phyloP scores from a whole-genome alignment of 371 early-diverging fungal genomes.

The Zychaea mexicana region DNA sequence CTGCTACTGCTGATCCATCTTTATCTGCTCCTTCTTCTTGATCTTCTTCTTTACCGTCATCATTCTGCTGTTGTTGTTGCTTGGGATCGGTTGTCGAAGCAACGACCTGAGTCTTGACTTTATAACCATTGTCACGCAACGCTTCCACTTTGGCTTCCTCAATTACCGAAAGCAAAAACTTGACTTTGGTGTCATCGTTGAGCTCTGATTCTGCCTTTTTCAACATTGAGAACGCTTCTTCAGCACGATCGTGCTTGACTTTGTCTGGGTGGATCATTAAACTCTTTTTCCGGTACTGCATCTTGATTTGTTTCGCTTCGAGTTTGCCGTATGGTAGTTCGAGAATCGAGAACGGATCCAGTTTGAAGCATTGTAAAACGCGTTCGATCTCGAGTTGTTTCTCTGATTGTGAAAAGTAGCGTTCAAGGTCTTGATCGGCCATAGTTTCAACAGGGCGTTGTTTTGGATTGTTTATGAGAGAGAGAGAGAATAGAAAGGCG shows the following conservation, averaged over 20 bases:
- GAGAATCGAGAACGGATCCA: constrained; percentile 85
- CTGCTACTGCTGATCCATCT: not conserved
- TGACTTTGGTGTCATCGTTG: constrained; percentile 65
- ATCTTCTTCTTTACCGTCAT: not conserved
- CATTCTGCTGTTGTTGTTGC: not conserved
- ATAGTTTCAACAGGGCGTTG: not conserved
- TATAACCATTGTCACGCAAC: constrained; percentile 48
- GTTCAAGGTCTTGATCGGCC: constrained; percentile 61
- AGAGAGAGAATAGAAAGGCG: not conserved
- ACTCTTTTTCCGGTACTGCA: constrained; percentile 82
- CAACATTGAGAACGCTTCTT: constrained; percentile 83
- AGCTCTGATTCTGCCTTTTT: constrained; percentile 84
- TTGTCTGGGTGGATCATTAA: constrained; percentile 93
- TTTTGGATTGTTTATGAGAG: not conserved
- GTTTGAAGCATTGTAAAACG: constrained; percentile 70
- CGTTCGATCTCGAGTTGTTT: constrained; percentile 86
- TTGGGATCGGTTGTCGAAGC: constrained; percentile 7
- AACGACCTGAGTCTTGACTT: constrained; percentile 40
- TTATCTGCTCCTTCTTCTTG: constrained; percentile 7
- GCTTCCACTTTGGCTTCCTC: constrained; percentile 71
- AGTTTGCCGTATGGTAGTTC: constrained; percentile 65
- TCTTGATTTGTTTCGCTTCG: constrained; percentile 65
- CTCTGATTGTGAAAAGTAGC: constrained; percentile 67
- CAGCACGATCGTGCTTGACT: constrained; percentile 74
- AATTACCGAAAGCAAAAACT: constrained; percentile 60